These are phyloP conservation scores for Theobroma grandiflorum DNA, from an alignment of 441 rosid genomes.

Conservation along the genomic window DNA sequence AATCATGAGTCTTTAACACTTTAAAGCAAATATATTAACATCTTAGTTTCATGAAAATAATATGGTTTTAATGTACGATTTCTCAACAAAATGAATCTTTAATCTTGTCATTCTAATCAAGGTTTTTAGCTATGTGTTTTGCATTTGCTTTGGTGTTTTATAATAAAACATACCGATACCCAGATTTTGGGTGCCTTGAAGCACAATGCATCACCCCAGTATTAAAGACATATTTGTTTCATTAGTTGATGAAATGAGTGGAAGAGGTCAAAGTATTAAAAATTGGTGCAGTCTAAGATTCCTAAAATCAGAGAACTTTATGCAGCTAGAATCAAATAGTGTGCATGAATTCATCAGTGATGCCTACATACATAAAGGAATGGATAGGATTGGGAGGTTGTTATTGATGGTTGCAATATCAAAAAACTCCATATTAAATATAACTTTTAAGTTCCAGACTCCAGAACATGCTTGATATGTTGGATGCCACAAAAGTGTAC, in stretches of 20 bases:
- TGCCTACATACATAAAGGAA: not conserved
- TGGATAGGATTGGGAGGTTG: not conserved
- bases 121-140: not conserved
- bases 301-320: not conserved
- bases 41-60: not conserved
- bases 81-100: not conserved
- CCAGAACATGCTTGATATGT: not conserved
- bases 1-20: not conserved
- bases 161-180: not conserved
- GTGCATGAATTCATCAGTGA: not conserved
- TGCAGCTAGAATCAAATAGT: not conserved
- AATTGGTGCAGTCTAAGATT: not conserved
- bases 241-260: not conserved
- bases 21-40: not conserved
- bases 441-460: not conserved
- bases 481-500: not conserved
- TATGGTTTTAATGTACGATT: not conserved
- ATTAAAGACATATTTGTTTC: not conserved
- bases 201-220: not conserved
- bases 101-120: not conserved
- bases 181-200: not conserved
- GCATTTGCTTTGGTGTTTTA: not conserved
- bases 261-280: not conserved
- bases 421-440: not conserved
- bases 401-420: not conserved